These are phyloP conservation scores for Backusella australiensis DNA, from an alignment of 192 early-diverging fungal genomes.

Conservation along the genomic window DNA sequence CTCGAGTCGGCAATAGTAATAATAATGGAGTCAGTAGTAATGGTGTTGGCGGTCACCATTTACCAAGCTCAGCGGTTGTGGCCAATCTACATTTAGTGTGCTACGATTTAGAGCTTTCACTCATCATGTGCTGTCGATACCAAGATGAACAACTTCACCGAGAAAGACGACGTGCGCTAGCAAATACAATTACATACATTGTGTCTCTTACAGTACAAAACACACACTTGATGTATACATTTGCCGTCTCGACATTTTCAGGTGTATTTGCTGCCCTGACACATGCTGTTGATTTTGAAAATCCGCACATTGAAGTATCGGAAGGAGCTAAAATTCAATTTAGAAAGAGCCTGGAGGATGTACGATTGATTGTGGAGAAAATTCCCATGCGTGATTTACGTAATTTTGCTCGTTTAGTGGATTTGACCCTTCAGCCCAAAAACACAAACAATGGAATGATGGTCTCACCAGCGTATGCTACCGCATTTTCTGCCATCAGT, in stretches of 20 bases:
- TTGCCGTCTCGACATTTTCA: conserved; percentile 9
- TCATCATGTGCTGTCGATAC: conserved; percentile 23
- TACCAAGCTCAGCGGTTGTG: conserved; percentile 17
- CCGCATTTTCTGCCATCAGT: conserved; percentile 19
- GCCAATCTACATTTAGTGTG: conserved; percentile 32
- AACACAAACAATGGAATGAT: conserved; percentile 3
- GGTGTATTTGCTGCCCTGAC: conserved; percentile 28
- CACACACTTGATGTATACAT: conserved; percentile 20
- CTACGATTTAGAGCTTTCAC: conserved; percentile 28
- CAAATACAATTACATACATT: conserved; percentile 31
- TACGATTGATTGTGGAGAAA: conserved; percentile 13
- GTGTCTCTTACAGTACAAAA: conserved; percentile 16
- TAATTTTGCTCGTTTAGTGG: conserved; percentile 16
- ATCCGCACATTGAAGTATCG: conserved; percentile 9
- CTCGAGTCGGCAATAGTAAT: background rate
- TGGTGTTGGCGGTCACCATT: background rate
- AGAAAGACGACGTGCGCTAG: conserved; percentile 21
- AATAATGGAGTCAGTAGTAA: background rate
- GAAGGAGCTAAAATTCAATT: conserved; percentile 22
- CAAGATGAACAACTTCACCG: conserved; percentile 21
- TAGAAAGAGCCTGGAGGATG: conserved; percentile 13
- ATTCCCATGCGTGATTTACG: conserved; percentile 17
- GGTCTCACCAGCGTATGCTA: background rate
- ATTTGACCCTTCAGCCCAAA: conserved; percentile 13
- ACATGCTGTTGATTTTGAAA: conserved; percentile 26